A percentile compares a stretch with the other conserved stretches of the same genome.
These are phyloP conservation scores for Hymenoscyphus scutula DNA, from an alignment of 2,329 filamentous ascomycete species.

Conservation along the genomic window DNA sequence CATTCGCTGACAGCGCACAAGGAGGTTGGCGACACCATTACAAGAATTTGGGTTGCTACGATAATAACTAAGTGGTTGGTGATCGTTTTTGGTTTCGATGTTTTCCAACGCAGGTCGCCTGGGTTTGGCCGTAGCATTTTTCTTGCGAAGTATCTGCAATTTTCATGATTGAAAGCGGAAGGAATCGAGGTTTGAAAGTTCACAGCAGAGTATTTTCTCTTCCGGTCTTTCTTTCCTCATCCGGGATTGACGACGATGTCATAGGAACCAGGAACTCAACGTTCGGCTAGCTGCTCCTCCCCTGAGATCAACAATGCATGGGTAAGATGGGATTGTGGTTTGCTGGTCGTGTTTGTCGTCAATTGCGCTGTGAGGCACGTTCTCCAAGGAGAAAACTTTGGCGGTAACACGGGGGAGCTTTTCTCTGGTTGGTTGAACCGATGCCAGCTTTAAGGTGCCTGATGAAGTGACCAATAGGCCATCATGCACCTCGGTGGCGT, in stretches of 20 bases:
- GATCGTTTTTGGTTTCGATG: not conserved
- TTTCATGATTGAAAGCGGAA: not conserved
- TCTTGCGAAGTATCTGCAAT: not conserved
- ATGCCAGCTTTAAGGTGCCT: not conserved
- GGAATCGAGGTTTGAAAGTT: too few species aligned
- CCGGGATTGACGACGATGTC: not conserved
- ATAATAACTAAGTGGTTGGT: slow-evolving; percentile 1
- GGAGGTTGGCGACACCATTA: slow-evolving; percentile 3
- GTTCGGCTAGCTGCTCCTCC: not conserved
- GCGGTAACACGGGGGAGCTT: not conserved
- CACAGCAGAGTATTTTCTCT: not conserved
- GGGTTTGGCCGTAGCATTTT: not conserved
- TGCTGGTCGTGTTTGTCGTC: not conserved
- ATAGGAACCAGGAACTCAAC: not conserved
- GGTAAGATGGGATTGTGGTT: slow-evolving; percentile 3
- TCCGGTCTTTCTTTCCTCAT: not conserved
- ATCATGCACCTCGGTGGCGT: not conserved
- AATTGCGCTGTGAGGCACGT: not conserved
- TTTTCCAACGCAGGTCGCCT: not conserved
- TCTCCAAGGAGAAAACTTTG: not conserved
- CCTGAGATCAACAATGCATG: not conserved
- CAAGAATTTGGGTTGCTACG: not conserved
- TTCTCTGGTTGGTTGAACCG: not conserved
- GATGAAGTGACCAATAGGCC: not conserved
- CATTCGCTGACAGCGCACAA: slow-evolving; percentile 2